Evolutionary conservation across 2,329 filamentous ascomycete species (phyloP).

Genomic region (Hypoxylon sp.): DNA sequence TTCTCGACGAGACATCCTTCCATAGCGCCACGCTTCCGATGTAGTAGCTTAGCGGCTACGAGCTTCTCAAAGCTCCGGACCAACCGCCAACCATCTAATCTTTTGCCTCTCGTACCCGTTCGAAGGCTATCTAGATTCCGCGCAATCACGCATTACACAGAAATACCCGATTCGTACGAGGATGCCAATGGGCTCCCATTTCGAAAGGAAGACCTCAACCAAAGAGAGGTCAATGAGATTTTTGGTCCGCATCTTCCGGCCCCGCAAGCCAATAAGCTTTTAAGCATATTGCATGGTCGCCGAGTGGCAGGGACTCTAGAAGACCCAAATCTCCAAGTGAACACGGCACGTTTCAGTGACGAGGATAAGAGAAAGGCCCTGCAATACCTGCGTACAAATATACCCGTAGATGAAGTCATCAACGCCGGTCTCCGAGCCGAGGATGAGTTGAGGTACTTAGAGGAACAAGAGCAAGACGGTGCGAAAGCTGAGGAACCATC

Average conservation of each 20-base stretch:
- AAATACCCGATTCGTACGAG: constrained; percentile 68
- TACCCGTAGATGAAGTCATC: constrained; percentile 70
- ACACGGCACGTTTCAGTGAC: constrained; percentile 60
- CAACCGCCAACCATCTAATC: constrained; percentile 18
- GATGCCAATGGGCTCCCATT: constrained; percentile 69
- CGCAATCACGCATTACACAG: constrained; percentile 66
- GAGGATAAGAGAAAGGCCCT: constrained; percentile 62
- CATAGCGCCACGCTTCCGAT: constrained; percentile 40
- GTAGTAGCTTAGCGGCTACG: constrained; percentile 35
- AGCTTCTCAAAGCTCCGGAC: constrained; percentile 23
- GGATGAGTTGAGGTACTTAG: constrained; percentile 69
- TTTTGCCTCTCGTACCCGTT: constrained; percentile 41
- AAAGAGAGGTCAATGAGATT: constrained; percentile 60
- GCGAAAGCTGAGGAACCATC: constrained; percentile 43
- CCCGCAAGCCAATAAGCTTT: constrained; percentile 63
- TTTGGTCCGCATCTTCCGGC: constrained; percentile 64
- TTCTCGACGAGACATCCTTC: constrained; percentile 40
- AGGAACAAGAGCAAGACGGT: constrained; percentile 50
- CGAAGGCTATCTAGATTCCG: constrained; percentile 51
- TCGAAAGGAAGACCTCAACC: constrained; percentile 61
- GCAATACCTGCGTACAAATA: constrained; percentile 65
- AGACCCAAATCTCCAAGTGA: constrained; percentile 64
- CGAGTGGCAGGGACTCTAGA: constrained; percentile 73
- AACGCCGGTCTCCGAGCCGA: constrained; percentile 73
- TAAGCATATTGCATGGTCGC: constrained; percentile 71